Base-by-base conservation (phyloP, 164 flowering plant genomes). In the Amborella trichopoda region DNA sequence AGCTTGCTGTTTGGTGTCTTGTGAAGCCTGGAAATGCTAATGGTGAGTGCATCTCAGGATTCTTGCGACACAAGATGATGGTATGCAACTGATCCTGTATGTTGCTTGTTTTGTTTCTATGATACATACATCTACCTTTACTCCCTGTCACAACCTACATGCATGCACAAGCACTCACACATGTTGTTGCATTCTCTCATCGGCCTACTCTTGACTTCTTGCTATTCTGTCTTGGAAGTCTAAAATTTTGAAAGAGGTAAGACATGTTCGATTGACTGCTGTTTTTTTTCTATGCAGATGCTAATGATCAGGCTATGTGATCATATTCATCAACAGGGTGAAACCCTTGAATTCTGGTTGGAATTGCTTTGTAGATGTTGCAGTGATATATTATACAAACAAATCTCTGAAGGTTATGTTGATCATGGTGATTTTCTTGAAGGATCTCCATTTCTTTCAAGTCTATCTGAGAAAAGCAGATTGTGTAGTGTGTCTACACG, bases 21-120 rank as follows among this genome's bases (percentile, higher is more conserved):
- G 41, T 52, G 28, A 49, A 63, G 59, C 56, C 52, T 46, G 61
- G 50, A 50, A 47, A 45, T 42, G 27, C 10, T 52, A 46, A 40
- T 27, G 32, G 60, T 16, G 24, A 11, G 9, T 40, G 48, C 54
- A 63, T 68, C 44, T 57, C 61, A 55, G 71, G 52, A 17, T 90
- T 85, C 66, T 66, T 79, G 55, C 73, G 68, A 46, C 97, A 85
- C 66, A 90, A 90, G 67, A 56, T 79, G 26, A 37, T 90, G 95
- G 94, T 89, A 75, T 4, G 74, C 10, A 21, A 17, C 40, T 37
- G 13, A n/a, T n/a, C 13, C 8, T 37, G 40, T 4, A 5, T 37
- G 12, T 37, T 5, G 11, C 9, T 30, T 0, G 9, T 30, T 14
- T 14, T 37, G 8, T 13, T 37, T 14, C 40, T 37, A 5, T 37